Evolutionary conservation across 2,329 filamentous ascomycete species (phyloP), one percentile per base, ranked within the genome.

Genomic region (Lachnum nothofagi): DNA sequence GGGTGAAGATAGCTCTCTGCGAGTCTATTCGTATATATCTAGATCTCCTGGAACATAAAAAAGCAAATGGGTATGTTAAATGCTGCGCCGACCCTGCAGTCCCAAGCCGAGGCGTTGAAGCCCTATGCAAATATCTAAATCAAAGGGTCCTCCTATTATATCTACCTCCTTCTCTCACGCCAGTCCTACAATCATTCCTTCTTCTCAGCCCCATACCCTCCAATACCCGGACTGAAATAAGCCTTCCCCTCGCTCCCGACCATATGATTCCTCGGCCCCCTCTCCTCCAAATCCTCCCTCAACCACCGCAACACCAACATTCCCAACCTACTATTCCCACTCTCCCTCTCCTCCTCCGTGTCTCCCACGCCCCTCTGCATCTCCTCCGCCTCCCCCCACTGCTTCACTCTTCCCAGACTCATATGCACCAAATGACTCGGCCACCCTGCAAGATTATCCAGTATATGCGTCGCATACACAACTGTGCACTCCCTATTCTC

Each of bases 381-480:
- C 27, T 75, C 71, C 46, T 84, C 82, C 38, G 91, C 81, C 29
- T 73, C 71, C 1, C 90, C 91, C 83, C 85, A 94, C 68, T 94
- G 87, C 74, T 88, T 91, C 54, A 96, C 85, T 54, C 77, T 81
- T 23, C 93, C 93, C 40, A 95, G 68, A 65, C 90, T 85, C 91
- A 98, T 96, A 67, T 97, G 91, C 42, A 95, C 91, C 31, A 98
- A 75, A 70, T 98, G 91, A 1, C 88, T 95, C 5, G 93, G 93
- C 93, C 93, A 98, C 17, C 85, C 83, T 0, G 90, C 90, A 43
- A 98, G 73, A 67, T 97, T 96, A 66, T 98, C 93, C 59, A 98
- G 72, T 56, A 98, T 96, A 69, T 98, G 93, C 12, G 93, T 98
- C 6, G 93, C 93, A 67, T 98, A 98, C 24, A 98, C 90, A 60